Evolutionary conservation across 1,284 basidiomycete species (phyloP), one percentile per base, ranked within the genome.

Genomic region (Amylostereum areolatum): DNA sequence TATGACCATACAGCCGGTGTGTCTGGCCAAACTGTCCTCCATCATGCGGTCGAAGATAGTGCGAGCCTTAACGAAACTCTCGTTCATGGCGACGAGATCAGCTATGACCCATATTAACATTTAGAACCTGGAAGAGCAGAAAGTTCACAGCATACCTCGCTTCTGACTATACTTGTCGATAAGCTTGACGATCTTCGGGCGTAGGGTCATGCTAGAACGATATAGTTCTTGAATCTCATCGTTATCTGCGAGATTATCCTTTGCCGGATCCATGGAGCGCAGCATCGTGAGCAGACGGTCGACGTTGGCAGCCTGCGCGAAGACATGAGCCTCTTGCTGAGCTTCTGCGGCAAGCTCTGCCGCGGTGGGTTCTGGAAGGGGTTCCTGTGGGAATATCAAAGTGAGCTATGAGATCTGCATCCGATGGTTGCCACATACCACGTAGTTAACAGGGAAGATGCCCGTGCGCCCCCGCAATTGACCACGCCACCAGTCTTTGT

Each of bases 91-190:
- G 9, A 92, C 85, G 43, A 94, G 73, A 65, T 94, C 91, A 49
- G 88, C 88, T 90, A 55, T 29, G 47, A 45, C 42, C 18, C 18
- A 29, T n/a, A 10, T 11, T 46, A 24, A 56, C 48, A 50, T 53
- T 35, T 42, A 45, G 28, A 30, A 10, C 8, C 28, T 5, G n/a
- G 34, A 34, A 25, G 4, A 39, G 45, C 24, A 47, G 30, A 29
- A 39, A 46, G 4, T 24, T 6, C 30, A 46, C 24, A 6, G 56
- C 61, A 49, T 57, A 85, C 89, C 81, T 74, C 91, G 77, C 70
- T 96, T 95, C 70, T 96, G 93, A 62, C 90, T 93, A 67, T 99
- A 99, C 71, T 96, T 96, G 64, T 97, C 93, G 59, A 99, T 97
- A 48, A 99, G 71, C 60, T 92, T 92, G 55, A 96, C 92, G 55